A percentile compares a stretch with the other conserved stretches of the same genome.
Conservation (phyloP, 805 yeast species). For the Cyberlindnera xishuangbannaensis region DNA sequence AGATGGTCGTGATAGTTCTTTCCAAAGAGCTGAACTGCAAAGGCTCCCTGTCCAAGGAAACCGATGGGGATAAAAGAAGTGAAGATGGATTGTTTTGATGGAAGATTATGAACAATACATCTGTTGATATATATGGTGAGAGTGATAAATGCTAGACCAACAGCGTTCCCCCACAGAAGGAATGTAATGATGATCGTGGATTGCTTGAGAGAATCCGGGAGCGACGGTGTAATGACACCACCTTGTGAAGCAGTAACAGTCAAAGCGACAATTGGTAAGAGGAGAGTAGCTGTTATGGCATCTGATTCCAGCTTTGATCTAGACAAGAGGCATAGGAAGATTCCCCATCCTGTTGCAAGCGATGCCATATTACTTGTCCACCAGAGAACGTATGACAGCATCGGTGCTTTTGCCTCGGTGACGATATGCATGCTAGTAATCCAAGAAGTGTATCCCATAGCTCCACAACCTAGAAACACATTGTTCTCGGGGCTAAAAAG, state of each 20-base stretch:
- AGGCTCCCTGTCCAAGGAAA: slow-evolving; percentile 81
- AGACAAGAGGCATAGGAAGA: slow-evolving; percentile 40
- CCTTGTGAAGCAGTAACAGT: slow-evolving; percentile 77
- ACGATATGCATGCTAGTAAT: slow-evolving; percentile 48
- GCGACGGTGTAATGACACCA: slow-evolving; percentile 39
- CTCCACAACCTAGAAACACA: slow-evolving; percentile 69
- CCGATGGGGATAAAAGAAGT: slow-evolving; percentile 79
- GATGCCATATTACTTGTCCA: slow-evolving; percentile 58
- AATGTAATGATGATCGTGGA: slow-evolving; percentile 49
- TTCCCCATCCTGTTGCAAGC: slow-evolving; percentile 53
- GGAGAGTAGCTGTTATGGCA: slow-evolving; percentile 48
- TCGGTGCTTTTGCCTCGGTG: slow-evolving; percentile 30
- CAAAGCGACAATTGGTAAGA: slow-evolving; percentile 74
- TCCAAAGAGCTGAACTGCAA: slow-evolving; percentile 55
- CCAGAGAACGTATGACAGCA: slow-evolving; percentile 61
- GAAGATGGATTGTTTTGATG: slow-evolving; percentile 48
- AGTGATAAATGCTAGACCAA: slow-evolving; percentile 50
- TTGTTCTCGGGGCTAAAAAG: slow-evolving; percentile 37
- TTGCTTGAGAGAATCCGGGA: slow-evolving; percentile 42
- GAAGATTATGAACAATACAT: slow-evolving; percentile 51
- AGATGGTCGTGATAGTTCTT: slow-evolving; percentile 29
- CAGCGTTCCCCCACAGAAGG: slow-evolving; percentile 66
- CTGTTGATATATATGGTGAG: slow-evolving; percentile 56
- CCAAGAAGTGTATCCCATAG: slow-evolving; percentile 74
- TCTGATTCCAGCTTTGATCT: slow-evolving; percentile 27